Base-by-base conservation (phyloP, 2,329 filamentous ascomycete genomes). In the Claviceps pazoutovae region DNA sequence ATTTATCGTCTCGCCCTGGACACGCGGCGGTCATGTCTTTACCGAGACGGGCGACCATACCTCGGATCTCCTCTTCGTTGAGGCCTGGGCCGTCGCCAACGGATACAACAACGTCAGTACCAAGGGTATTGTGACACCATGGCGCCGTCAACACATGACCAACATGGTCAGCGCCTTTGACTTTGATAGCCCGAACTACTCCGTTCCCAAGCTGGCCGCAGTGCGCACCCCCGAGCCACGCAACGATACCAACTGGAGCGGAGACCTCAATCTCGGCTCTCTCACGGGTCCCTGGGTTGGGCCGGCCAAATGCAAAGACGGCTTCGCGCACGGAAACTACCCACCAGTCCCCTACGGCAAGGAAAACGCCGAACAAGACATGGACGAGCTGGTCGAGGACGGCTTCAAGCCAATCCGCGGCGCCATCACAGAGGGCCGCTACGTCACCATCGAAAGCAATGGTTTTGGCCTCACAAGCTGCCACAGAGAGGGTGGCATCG, bases 361-460 rank as follows among this genome's bases (percentile, higher is more conserved):
- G 6, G 23, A 42, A 17, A 58, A 58, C 21, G 82, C 82, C 58
- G 93, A 94, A 62, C 76, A 94, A 71, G 86, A 94, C 66, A 84
- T 95, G 60, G 93, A 93, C 73, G 87, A 94, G 66, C 79, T 66
- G 3, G 64, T 67, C 49, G 75, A 79, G 58, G 64, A 75, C 42
- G 76, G 76, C 3, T 77, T 70, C 66, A 79, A 79, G 61, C 60
- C 66, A 42, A 67, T 74, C 16, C 65, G 75, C 6, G 75, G 75
- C 4, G 62, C 68, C 19, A 62, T 78, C 30, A 78, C 73, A 13
- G 75, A 79, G 58, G 76, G 75, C 26, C 71, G 74, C 43, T 77
- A 73, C 56, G 62, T 78, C 16, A 69, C 71, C 5, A 74, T 78
- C 52, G 73, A 75, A 57, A 53, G 19, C 50, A 61, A 64, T 21